Conservation (phyloP, 176 grass and related monocot genomes). For the barley (Hordeum vulgare) region MorexV3_pseudomolecules_assembly NC_058523.1:512209311-512209810, state of each 20-base stretch:
- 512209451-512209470: background rate
- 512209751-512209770: too few species aligned
- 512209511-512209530: background rate
- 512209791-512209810: too few species aligned
- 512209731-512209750: background rate
- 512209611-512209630: background rate
- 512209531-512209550: background rate
- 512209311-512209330: background rate
- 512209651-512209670: background rate
- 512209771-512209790: too few species aligned
- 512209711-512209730: background rate
- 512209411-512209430: background rate
- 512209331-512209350: background rate
- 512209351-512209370: background rate
- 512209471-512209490: background rate
- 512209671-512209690: background rate
- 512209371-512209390: background rate
- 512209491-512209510: background rate
- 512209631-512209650: background rate
- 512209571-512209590: background rate
- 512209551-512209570: constrained; percentile 1
- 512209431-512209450: background rate
- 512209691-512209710: background rate
- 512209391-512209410: background rate
- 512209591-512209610: background rate